Base-by-base conservation (phyloP, 2,329 filamentous ascomycete species). In the Exophiala lecanii-corni region DNA sequence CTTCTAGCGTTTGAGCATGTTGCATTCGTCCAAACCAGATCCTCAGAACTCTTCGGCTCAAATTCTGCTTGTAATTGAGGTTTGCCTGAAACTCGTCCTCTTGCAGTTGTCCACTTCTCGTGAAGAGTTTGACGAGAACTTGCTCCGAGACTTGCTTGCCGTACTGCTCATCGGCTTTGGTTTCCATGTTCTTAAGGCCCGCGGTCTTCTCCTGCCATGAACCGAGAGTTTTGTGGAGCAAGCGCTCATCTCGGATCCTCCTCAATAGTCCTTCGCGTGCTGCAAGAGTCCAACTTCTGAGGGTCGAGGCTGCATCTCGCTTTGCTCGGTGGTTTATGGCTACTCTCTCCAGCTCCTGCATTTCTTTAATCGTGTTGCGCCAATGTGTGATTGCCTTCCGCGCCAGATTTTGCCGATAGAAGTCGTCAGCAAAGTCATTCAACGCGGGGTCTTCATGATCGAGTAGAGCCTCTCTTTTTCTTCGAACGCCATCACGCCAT, bases 181-280 rank as follows among this genome's bases (percentile, higher is more conserved):
- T 38, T 18, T 51, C 35, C 48, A 51, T 39, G 9, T 48, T 35
- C 23, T n/a, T 33, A 19, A 51, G 17, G 5, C 21, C 21, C 12
- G 17, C 36, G 19, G 44, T 40, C 28, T 47, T 47, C 12, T 43
- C 38, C 13, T 36, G 44, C 48, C 48, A 51, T 3, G n/a, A 36
- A 3, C 19, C 35, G 9, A 51, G n/a, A 7, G 41, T 25, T 25
- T 39, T 46, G 15, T 36, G 13, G 10, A 36, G 26, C 12, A 38
- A 5, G n/a, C 40, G 31, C 38, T 45, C 43, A n/a, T 39, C 34
- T 25, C 45, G 17, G 7, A 49, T 43, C 9, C 43, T 28, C 17
- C 30, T 30, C 30, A 51, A 49, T 6, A 51, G 28, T n/a, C 20
- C 34, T 39, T 49, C 49, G n/a, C 49, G 49, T 12, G 42, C 36